A percentile compares a stretch with the other conserved stretches of the same genome.
Conservation (phyloP, 2,329 filamentous ascomycete species). For the Pseudopyricularia javanii region DNA sequence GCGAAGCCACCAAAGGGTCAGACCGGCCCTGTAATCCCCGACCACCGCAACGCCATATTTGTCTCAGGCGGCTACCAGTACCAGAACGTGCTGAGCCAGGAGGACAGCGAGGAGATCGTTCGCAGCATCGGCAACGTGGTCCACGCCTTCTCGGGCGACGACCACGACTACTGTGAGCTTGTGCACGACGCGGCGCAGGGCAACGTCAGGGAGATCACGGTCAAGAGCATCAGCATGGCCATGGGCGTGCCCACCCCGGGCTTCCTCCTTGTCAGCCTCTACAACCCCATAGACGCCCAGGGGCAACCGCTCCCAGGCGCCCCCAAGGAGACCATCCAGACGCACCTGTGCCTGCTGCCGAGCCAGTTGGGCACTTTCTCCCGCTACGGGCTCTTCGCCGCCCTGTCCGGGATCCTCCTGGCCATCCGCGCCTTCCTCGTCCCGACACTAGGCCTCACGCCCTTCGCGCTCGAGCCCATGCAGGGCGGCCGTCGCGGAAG, state of each 20-base stretch:
- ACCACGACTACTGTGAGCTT: constrained; percentile 95
- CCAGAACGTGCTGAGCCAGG: constrained; percentile 77
- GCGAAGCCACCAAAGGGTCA: constrained; percentile 48
- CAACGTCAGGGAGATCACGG: constrained; percentile 70
- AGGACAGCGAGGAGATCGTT: constrained; percentile 64
- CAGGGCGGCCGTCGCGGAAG: neutral
- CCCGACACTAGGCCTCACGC: constrained; percentile 37
- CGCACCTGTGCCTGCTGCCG: constrained; percentile 80
- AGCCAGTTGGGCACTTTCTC: constrained; percentile 79
- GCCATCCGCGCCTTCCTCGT: constrained; percentile 43
- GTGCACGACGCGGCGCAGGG: constrained; percentile 59
- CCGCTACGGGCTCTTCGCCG: constrained; percentile 56
- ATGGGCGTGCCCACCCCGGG: constrained; percentile 88
- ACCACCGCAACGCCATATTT: constrained; percentile 66
- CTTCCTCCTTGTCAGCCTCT: constrained; percentile 78
- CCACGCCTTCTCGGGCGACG: constrained; percentile 88
- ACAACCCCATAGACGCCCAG: constrained; percentile 68
- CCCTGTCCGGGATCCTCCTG: constrained; percentile 36
- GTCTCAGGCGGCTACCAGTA: constrained; percentile 83
- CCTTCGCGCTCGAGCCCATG: constrained; percentile 37
- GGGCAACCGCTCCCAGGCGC: constrained; percentile 33
- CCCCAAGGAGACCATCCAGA: constrained; percentile 57
- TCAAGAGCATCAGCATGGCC: constrained; percentile 90
- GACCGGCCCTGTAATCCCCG: constrained; percentile 36
- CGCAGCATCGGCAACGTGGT: constrained; percentile 69